Evolutionary conservation across 1,284 basidiomycete species (phyloP).

Genomic region (Wallemia hederae): DNA sequence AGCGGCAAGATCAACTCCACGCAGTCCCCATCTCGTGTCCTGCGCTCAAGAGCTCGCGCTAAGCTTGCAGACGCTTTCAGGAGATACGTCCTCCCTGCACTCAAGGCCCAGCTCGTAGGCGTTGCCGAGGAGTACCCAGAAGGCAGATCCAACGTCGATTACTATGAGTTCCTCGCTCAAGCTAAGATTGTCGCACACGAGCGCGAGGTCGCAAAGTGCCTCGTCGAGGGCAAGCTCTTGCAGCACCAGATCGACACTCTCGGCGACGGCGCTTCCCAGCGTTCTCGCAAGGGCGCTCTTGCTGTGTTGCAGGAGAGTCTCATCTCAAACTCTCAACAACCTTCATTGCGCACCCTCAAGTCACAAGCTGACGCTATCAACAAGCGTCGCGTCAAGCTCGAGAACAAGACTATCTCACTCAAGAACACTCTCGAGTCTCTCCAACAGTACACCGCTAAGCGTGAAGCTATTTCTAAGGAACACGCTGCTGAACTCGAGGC

Average conservation of each 20-base stretch:
- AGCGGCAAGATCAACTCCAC: slow-evolving; percentile 15
- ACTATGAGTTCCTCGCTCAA: neutral
- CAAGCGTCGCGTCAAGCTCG: neutral
- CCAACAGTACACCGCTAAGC: neutral
- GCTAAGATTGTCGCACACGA: neutral
- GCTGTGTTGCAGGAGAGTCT: neutral
- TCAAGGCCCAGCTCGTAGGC: neutral
- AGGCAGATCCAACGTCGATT: neutral
- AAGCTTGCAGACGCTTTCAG: slow-evolving; percentile 43
- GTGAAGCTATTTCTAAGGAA: neutral
- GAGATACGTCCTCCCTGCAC: slow-evolving; percentile 26
- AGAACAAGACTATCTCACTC: neutral
- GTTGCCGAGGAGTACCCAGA: neutral
- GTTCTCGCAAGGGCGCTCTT: neutral
- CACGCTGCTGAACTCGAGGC: neutral
- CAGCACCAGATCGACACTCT: neutral
- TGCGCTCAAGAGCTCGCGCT: slow-evolving; percentile 39
- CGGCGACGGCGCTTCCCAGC: neutral
- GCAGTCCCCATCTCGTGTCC: slow-evolving; percentile 21
- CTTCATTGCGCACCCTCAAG: neutral
- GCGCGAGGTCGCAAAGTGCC: neutral
- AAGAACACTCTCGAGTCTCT: neutral
- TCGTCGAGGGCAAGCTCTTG: neutral
- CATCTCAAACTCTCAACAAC: neutral
- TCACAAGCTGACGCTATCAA: neutral